Evolutionary conservation across 805 yeast species (phyloP).

Genomic region (Lachancea lanzarotensis): DNA sequence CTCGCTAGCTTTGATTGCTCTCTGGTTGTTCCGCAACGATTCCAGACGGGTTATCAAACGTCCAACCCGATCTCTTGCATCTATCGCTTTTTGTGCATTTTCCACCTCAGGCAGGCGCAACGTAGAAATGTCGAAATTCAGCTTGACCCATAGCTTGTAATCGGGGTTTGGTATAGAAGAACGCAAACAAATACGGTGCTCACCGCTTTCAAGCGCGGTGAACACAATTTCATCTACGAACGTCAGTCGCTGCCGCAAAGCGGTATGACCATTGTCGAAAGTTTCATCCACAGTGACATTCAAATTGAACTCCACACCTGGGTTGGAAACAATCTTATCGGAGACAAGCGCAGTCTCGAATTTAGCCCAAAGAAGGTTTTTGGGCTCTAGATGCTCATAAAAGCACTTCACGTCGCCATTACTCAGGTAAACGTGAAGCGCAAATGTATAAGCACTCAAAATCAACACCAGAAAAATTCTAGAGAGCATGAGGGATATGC

Average conservation of each 20-base stretch:
- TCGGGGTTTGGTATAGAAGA: slow-evolving; percentile 38
- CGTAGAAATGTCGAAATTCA: slow-evolving; percentile 68
- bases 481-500: not conserved
- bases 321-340: slow-evolving; percentile 41
- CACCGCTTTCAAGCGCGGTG: slow-evolving; percentile 78
- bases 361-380: slow-evolving; percentile 74
- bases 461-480: not conserved
- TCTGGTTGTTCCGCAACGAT: slow-evolving; percentile 60
- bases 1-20: slow-evolving; percentile 59
- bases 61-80: slow-evolving; percentile 27
- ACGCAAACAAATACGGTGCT: slow-evolving; percentile 74
- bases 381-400: slow-evolving; percentile 68
- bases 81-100: slow-evolving; percentile 44
- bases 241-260: slow-evolving; percentile 56
- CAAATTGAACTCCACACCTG: slow-evolving; percentile 45
- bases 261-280: slow-evolving; percentile 78
- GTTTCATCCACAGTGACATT: slow-evolving; percentile 43
- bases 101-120: slow-evolving; percentile 57
- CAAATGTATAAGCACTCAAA: not conserved
- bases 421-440: slow-evolving; percentile 67
- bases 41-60: slow-evolving; percentile 51
- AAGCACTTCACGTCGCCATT: slow-evolving; percentile 79
- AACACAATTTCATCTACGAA: slow-evolving; percentile 67
- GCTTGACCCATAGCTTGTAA: slow-evolving; percentile 57
- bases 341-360: slow-evolving; percentile 63